Conservation (phyloP, 2,329 filamentous ascomycete genomes). For the Talaromyces albobiverticillius region DNA sequence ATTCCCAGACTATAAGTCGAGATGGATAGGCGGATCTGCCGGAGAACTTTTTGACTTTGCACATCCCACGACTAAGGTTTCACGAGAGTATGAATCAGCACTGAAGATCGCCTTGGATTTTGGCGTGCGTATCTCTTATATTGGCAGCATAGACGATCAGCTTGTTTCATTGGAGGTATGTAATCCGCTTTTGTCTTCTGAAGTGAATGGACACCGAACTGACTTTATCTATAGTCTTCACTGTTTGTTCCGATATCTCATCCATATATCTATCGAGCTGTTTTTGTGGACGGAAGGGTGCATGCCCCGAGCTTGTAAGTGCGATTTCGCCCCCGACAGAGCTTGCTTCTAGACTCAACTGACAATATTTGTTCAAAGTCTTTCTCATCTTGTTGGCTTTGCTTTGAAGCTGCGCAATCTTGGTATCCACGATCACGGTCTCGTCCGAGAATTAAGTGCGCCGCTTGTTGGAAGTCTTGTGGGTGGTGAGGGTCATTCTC, state of each 20-base stretch:
- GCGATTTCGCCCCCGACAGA: neutral
- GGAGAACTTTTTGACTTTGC: constrained; percentile 94
- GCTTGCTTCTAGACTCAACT: neutral
- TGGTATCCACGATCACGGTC: constrained; percentile 86
- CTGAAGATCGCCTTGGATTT: constrained; percentile 72
- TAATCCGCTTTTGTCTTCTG: constrained; percentile 11
- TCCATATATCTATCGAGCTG: constrained; percentile 91
- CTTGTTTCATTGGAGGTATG: constrained; percentile 83
- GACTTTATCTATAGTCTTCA: constrained; percentile 59
- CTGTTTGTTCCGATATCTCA: constrained; percentile 82
- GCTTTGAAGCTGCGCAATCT: constrained; percentile 91
- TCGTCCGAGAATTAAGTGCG: constrained; percentile 83
- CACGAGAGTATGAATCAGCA: constrained; percentile 73
- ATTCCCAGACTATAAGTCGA: constrained; percentile 86
- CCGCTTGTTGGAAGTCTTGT: constrained; percentile 90
- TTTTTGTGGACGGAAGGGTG: constrained; percentile 89
- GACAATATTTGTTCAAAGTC: constrained; percentile 39
- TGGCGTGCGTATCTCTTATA: constrained; percentile 79
- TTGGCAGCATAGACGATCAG: constrained; percentile 96
- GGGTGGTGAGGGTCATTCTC: constrained; percentile 86
- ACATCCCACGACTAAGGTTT: constrained; percentile 75
- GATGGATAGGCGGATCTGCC: constrained; percentile 86
- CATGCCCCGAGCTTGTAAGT: constrained; percentile 84
- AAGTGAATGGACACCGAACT: neutral
- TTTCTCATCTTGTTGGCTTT: constrained; percentile 89